phyloP scores from a whole-genome alignment of 2,329 filamentous ascomycete genomes.

The Paraphaeosphaeria minitans region DNA sequence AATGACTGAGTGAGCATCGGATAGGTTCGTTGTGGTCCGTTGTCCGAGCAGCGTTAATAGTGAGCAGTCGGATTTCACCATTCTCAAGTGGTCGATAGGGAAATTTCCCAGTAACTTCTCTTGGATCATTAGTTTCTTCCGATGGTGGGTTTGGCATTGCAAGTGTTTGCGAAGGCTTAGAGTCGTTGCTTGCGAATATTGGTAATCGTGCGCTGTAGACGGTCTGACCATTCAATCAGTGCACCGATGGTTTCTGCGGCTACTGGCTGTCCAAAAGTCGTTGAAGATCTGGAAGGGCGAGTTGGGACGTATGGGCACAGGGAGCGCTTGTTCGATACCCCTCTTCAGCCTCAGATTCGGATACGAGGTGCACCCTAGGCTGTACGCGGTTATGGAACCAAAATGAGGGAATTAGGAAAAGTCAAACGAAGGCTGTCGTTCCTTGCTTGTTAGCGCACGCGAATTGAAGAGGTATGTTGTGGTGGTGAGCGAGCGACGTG shows the following conservation, averaged over 20 bases:
- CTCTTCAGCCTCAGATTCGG: not conserved
- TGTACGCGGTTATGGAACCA: not conserved
- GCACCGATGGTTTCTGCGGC: not conserved
- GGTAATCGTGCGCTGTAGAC: no score
- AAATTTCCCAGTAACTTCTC: not conserved
- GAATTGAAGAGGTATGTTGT: not conserved
- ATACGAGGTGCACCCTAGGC: not conserved
- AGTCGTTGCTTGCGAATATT: not conserved
- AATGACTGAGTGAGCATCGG: constrained; percentile 1
- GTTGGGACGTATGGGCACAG: no score
- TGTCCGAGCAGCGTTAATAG: constrained; percentile 3
- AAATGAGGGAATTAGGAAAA: not conserved
- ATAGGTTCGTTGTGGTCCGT: constrained; percentile 3
- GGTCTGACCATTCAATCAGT: not conserved
- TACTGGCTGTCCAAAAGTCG: not conserved
- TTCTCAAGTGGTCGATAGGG: not conserved
- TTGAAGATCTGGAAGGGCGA: not conserved
- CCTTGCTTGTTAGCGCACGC: not conserved
- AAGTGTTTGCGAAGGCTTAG: not conserved
- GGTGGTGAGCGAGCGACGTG: not conserved
- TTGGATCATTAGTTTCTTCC: not conserved
- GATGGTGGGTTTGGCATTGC: not conserved
- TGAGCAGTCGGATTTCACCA: constrained; percentile 4
- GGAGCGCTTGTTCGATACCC: not conserved
- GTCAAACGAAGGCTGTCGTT: not conserved